phyloP scores from a whole-genome alignment of 164 flowering plant genomes.

The Tinospora cordifolia region DNA sequence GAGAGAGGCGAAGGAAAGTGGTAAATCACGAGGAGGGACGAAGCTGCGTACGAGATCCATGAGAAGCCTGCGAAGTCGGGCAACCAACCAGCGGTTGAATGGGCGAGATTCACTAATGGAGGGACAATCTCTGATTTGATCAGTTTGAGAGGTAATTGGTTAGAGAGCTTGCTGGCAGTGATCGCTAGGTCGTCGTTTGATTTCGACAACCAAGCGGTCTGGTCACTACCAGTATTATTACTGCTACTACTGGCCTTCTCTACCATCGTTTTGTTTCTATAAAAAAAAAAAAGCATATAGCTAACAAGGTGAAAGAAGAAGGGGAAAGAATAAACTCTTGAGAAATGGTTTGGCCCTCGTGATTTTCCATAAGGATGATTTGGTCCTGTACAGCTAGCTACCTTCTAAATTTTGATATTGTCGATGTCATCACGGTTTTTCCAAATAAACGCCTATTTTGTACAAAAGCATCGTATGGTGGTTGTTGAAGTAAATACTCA shows the following conservation, averaged over 20 bases:
- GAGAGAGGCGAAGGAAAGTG: slow-evolving; percentile 78
- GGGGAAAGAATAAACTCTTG: too few species aligned
- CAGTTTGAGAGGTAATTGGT: slow-evolving; percentile 48
- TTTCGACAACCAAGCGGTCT: neutral
- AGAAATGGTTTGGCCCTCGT: too few species aligned
- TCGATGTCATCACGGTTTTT: too few species aligned
- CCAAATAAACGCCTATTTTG: too few species aligned
- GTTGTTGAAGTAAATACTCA: too few species aligned
- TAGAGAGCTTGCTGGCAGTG: slow-evolving; percentile 18
- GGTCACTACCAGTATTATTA: too few species aligned
- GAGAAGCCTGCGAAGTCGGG: slow-evolving; percentile 64
- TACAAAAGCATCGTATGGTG: too few species aligned
- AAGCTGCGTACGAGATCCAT: slow-evolving; percentile 90
- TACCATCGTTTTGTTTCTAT: neutral
- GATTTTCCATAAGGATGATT: too few species aligned
- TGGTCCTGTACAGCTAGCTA: too few species aligned
- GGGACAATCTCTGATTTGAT: slow-evolving; percentile 51
- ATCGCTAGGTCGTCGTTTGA: neutral
- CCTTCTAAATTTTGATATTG: too few species aligned
- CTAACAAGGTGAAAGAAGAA: too few species aligned
- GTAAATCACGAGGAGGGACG: slow-evolving; percentile 78
- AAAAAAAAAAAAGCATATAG: too few species aligned
- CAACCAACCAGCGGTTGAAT: slow-evolving; percentile 52
- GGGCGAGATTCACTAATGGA: slow-evolving; percentile 49
- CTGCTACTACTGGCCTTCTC: neutral